phyloP scores from a whole-genome alignment of 257 asterid genomes.

The Solanum chmielewskii region DNA sequence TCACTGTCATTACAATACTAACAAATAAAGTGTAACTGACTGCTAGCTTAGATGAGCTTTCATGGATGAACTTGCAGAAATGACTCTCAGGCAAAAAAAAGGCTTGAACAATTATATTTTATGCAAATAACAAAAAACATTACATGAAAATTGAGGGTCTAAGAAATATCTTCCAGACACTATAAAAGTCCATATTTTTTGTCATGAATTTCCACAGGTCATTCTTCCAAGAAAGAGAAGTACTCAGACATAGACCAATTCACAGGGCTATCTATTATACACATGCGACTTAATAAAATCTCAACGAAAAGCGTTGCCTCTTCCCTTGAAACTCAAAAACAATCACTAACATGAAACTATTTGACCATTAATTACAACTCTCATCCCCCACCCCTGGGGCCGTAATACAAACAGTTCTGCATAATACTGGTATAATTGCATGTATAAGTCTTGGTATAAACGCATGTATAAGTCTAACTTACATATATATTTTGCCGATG shows the following conservation, averaged over 20 bases:
- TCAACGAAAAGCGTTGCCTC: neutral
- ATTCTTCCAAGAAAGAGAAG: neutral
- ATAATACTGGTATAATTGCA: neutral
- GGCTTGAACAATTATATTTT: neutral
- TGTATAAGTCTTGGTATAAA: neutral
- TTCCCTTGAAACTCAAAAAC: neutral
- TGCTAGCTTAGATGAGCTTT: neutral
- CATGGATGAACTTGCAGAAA: neutral
- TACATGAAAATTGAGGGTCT: neutral
- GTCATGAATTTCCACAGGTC: neutral
- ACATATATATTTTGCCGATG: slow-evolving; percentile 95
- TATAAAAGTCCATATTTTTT: neutral
- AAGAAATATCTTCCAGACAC: neutral
- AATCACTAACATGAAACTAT: neutral
- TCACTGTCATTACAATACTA: neutral
- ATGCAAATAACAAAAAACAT: neutral
- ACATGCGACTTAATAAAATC: neutral
- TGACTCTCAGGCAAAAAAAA: neutral
- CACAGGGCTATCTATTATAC: neutral
- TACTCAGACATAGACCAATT: neutral
- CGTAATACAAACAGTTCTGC: neutral
- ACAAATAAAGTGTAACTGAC: neutral
- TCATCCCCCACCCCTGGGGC: neutral
- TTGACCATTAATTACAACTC: neutral
- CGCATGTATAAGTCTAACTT: slow-evolving; percentile 20